These are phyloP conservation scores for Malus hybrid DNA, from an alignment of 331 rosid genomes.

Conservation along the genomic window DNA sequence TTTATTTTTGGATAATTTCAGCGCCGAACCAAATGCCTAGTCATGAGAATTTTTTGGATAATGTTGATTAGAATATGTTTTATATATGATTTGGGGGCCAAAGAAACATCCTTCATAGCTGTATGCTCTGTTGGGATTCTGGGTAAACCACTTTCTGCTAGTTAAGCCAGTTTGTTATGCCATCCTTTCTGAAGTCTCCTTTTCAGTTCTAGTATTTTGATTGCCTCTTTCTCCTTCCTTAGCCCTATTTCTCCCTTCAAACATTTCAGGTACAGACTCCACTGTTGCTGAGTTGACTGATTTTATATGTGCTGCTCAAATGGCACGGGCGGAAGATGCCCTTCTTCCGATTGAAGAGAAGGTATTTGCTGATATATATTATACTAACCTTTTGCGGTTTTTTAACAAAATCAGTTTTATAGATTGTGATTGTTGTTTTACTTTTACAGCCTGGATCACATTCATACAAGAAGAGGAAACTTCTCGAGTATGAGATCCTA, in stretches of 20 bases:
- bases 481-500: slow-evolving; percentile 32
- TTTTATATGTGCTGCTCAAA: slow-evolving; percentile 74
- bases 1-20: too few species aligned
- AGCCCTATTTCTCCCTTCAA: slow-evolving; percentile 4
- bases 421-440: slow-evolving; percentile 8
- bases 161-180: not conserved
- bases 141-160: not conserved
- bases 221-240: not conserved
- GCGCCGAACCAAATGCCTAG: not conserved
- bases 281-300: slow-evolving; percentile 64
- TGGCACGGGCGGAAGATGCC: slow-evolving; percentile 56
- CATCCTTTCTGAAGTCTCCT: not conserved
- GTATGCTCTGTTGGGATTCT: not conserved
- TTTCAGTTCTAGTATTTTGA: not conserved
- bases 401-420: not conserved
- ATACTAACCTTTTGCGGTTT: not conserved
- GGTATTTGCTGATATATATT: slow-evolving; percentile 23
- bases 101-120: not conserved
- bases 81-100: not conserved
- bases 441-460: slow-evolving; percentile 45
- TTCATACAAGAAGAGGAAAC: slow-evolving; percentile 43
- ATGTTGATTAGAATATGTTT: not conserved
- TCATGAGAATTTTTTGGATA: not conserved
- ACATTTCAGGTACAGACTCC: slow-evolving; percentile 46
- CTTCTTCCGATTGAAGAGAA: slow-evolving; percentile 48